Conservation (phyloP, 345 rosid species). For the Pistacia atlantica region DNA sequence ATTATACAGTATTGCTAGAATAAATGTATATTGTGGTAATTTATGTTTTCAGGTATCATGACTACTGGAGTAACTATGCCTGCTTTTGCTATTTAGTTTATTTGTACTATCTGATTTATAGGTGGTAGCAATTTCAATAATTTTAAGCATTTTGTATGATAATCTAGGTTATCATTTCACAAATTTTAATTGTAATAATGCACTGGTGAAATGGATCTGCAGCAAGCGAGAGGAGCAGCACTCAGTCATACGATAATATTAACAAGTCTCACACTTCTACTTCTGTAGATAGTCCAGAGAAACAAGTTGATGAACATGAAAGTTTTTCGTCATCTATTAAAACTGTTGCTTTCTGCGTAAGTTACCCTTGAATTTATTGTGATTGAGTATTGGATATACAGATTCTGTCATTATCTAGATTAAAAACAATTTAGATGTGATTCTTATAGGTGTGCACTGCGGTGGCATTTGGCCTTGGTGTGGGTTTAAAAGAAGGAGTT, state of each 20-base stretch:
- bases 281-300: constrained; percentile 32
- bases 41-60: no score
- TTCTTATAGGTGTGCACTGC: constrained; percentile 64
- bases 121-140: no score
- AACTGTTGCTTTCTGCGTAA: constrained; percentile 84
- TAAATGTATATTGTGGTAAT: no score
- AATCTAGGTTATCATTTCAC: no score
- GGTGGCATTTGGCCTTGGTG: constrained; percentile 77
- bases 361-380: constrained; percentile 29
- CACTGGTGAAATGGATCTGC: constrained; percentile 32
- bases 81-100: no score
- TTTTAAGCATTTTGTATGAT: no score
- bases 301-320: constrained; percentile 39
- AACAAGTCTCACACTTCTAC: constrained; percentile 21
- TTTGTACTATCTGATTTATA: no score
- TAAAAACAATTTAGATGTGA: constrained; percentile 17
- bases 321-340: constrained; percentile 51
- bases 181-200: neutral
- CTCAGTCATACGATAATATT: constrained; percentile 30
- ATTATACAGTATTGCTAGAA: no score
- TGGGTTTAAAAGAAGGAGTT: constrained; percentile 75
- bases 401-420: constrained; percentile 12
- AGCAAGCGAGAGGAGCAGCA: constrained; percentile 47
- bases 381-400: constrained; percentile 12
- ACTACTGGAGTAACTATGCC: no score